phyloP scores from a whole-genome alignment of 805 yeast genomes.

The Zygoascus biomembranicola region DNA sequence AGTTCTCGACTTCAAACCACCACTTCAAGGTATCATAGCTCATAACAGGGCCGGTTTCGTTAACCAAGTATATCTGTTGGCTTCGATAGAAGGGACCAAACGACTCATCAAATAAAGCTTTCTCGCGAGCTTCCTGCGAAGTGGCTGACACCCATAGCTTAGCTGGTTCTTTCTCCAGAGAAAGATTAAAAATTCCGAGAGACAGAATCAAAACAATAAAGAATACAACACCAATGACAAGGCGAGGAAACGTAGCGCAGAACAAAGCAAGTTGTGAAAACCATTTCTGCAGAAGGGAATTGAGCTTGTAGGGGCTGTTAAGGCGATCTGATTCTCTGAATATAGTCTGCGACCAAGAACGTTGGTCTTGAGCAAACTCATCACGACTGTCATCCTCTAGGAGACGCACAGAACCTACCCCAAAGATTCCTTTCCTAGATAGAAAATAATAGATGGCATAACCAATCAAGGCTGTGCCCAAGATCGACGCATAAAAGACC shows the following conservation, averaged over 20 bases:
- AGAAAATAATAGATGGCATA: neutral
- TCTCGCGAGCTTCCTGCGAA: slow-evolving; percentile 62
- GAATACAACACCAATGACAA: slow-evolving; percentile 38
- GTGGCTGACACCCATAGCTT: slow-evolving; percentile 83
- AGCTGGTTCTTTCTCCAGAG: slow-evolving; percentile 72
- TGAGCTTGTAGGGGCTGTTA: slow-evolving; percentile 36
- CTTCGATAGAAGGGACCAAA: slow-evolving; percentile 91
- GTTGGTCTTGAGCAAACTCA: slow-evolving; percentile 25
- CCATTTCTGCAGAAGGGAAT: slow-evolving; percentile 37
- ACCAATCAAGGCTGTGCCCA: slow-evolving; percentile 15
- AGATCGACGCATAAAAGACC: slow-evolving; percentile 35
- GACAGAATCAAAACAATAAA: slow-evolving; percentile 40
- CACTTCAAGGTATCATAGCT: slow-evolving; percentile 64
- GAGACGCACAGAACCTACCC: neutral
- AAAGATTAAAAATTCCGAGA: slow-evolving; percentile 42
- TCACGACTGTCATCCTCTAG: neutral
- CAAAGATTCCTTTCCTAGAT: neutral
- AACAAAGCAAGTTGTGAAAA: slow-evolving; percentile 46
- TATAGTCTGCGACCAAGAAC: slow-evolving; percentile 1
- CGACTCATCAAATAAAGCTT: slow-evolving; percentile 58
- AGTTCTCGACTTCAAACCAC: slow-evolving; percentile 80
- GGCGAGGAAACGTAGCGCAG: slow-evolving; percentile 56
- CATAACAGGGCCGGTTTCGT: slow-evolving; percentile 60
- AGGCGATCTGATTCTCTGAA: slow-evolving; percentile 12
- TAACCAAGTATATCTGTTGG: slow-evolving; percentile 71